These are phyloP conservation scores for Picea sitchensis DNA, from an alignment of 75 land plant species.

Conservation along the genomic window DNA sequence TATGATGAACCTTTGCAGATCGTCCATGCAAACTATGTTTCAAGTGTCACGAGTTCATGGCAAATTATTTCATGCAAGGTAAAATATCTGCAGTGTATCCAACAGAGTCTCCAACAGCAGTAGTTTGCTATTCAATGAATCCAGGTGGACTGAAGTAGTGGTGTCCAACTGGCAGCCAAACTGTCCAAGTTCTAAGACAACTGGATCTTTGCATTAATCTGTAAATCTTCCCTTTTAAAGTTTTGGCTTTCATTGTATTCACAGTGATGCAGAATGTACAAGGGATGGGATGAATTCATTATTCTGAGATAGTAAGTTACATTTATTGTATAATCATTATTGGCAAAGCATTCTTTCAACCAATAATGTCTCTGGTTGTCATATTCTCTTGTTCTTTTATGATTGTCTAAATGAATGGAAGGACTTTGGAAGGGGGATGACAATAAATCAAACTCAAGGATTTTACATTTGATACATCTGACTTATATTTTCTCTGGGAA, in stretches of 20 bases:
- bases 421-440: neutral
- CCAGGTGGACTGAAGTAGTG: neutral
- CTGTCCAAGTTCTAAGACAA: neutral
- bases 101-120: neutral
- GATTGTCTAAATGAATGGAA: neutral
- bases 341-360: constrained; percentile 3
- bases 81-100: neutral
- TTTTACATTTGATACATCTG: neutral
- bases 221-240: neutral
- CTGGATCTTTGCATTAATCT: neutral
- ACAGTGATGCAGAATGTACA: neutral
- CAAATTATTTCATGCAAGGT: neutral
- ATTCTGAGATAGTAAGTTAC: neutral
- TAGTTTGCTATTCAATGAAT: neutral
- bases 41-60: neutral
- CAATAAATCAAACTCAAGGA: neutral
- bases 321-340: constrained; percentile 5
- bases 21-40: neutral
- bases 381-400: neutral
- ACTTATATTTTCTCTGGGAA: neutral
- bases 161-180: neutral
- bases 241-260: constrained; percentile 4
- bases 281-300: constrained; percentile 7
- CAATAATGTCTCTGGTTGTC: neutral
- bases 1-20: neutral